These are phyloP conservation scores for Verticillium dahliae DNA, from an alignment of 2,329 filamentous ascomycete species.

Conservation along the genomic window DNA sequence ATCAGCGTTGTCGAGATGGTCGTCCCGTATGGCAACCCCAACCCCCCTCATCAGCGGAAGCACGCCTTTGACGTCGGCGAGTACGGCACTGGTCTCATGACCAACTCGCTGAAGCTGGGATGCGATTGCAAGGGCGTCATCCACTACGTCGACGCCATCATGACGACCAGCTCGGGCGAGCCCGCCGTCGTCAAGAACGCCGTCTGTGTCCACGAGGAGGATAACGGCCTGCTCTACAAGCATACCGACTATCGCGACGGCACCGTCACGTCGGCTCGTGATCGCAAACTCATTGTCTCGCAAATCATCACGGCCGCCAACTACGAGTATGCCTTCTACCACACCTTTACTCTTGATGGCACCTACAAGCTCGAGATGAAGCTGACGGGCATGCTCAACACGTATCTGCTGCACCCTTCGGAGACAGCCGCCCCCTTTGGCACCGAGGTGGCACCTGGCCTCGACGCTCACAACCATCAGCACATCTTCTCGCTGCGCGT, in stretches of 20 bases:
- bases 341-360: constrained; percentile 57
- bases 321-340: constrained; percentile 65
- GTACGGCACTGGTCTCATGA: constrained; percentile 55
- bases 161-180: constrained; percentile 46
- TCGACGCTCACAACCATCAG: constrained; percentile 49
- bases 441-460: constrained; percentile 45
- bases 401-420: constrained; percentile 25
- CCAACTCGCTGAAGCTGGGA: constrained; percentile 60
- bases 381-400: constrained; percentile 58
- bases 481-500: constrained; percentile 47
- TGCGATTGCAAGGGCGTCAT: constrained; percentile 65
- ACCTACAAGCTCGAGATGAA: constrained; percentile 55
- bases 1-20: constrained; percentile 51
- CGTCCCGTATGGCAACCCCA: constrained; percentile 57
- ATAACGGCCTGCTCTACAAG: constrained; percentile 64
- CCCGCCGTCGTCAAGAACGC: constrained; percentile 48
- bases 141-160: constrained; percentile 42
- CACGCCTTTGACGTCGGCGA: constrained; percentile 66
- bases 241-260: constrained; percentile 63
- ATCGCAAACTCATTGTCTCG: constrained; percentile 2
- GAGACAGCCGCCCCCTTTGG: constrained; percentile 33
- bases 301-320: constrained; percentile 42
- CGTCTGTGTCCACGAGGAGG: constrained; percentile 63
- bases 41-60: constrained; percentile 57
- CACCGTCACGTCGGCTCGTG: constrained; percentile 48